These are phyloP conservation scores for Fusarium praegraminearum DNA, from an alignment of 2,329 filamentous ascomycete species.

Conservation along the genomic window DNA sequence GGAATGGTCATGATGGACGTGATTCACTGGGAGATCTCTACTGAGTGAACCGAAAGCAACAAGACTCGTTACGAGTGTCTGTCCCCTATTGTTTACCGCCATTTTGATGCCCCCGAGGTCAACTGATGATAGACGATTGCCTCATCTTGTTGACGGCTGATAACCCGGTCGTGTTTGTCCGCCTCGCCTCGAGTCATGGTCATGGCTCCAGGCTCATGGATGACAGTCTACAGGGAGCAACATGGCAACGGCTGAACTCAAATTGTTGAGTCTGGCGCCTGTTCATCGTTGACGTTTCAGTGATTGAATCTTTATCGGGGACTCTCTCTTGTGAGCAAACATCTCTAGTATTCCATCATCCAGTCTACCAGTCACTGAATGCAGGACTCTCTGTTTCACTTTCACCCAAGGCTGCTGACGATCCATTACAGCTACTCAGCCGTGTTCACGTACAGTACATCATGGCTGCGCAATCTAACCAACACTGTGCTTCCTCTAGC, in stretches of 20 bases:
- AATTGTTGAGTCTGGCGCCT: background rate
- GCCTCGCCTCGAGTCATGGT: slow-evolving; percentile 37
- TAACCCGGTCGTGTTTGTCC: slow-evolving; percentile 32
- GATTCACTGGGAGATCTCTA: background rate
- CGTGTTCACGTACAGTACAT: slow-evolving; percentile 32
- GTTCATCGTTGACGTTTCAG: background rate
- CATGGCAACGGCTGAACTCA: slow-evolving; percentile 4
- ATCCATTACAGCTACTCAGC: slow-evolving; percentile 30
- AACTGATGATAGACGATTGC: slow-evolving; percentile 31
- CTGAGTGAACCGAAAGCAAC: background rate
- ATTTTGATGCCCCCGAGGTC: slow-evolving; percentile 6
- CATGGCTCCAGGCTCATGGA: slow-evolving; percentile 33
- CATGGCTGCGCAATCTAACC: slow-evolving; percentile 27
- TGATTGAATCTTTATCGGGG: background rate
- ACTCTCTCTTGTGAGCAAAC: background rate
- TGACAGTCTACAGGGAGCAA: slow-evolving; percentile 30
- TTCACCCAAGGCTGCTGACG: background rate
- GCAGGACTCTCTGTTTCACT: background rate
- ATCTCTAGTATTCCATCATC: background rate
- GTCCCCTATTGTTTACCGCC: slow-evolving; percentile 15
- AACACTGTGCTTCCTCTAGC: slow-evolving; percentile 26
- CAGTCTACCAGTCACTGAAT: background rate
- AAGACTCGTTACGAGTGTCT: background rate
- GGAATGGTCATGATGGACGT: slow-evolving; percentile 21
- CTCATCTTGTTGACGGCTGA: slow-evolving; percentile 33